Conservation (phyloP, 108 stramenopile genomes). For the Bacterosira constricta region DNA sequence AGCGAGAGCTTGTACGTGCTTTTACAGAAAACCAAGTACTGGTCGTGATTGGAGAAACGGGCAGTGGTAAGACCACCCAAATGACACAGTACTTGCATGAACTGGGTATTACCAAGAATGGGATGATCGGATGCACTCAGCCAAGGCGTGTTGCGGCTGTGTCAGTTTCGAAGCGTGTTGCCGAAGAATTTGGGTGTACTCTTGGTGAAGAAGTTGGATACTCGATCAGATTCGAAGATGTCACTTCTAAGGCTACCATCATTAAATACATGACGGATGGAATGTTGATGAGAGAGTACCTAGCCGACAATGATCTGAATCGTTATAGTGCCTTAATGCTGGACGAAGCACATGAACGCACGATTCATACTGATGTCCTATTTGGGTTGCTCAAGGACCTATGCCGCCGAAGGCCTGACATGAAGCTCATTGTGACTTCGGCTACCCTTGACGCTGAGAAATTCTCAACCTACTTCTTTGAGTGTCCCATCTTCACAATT, state of each 20-base stretch:
- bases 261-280: constrained; percentile 99
- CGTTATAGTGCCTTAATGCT: constrained; percentile 91
- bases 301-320: constrained; percentile 89
- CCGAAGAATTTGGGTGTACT: constrained; percentile 97
- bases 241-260: constrained; percentile 89
- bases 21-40: constrained; percentile 88
- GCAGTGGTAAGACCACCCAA: constrained; percentile 96
- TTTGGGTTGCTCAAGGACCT: constrained; percentile 97
- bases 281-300: constrained; percentile 97
- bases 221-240: constrained; percentile 98
- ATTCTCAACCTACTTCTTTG: constrained; percentile 95
- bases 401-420: constrained; percentile 83
- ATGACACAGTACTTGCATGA: constrained; percentile 99
- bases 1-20: constrained; percentile 84
- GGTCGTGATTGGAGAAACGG: constrained; percentile 98
- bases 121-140: constrained; percentile 98
- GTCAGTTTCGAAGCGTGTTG: constrained; percentile 98
- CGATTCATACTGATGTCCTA: constrained; percentile 97
- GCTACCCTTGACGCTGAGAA: constrained; percentile 98
- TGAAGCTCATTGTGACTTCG: constrained; percentile 95
- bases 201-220: constrained; percentile 97
- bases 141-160: constrained; percentile 98
- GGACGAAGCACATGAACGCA: constrained; percentile 99
- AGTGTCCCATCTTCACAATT: constrained; percentile 97
- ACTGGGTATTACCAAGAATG: constrained; percentile 88